Base-by-base conservation (phyloP, 495 filamentous ascomycete species). In the Xylaria longipes region DNA sequence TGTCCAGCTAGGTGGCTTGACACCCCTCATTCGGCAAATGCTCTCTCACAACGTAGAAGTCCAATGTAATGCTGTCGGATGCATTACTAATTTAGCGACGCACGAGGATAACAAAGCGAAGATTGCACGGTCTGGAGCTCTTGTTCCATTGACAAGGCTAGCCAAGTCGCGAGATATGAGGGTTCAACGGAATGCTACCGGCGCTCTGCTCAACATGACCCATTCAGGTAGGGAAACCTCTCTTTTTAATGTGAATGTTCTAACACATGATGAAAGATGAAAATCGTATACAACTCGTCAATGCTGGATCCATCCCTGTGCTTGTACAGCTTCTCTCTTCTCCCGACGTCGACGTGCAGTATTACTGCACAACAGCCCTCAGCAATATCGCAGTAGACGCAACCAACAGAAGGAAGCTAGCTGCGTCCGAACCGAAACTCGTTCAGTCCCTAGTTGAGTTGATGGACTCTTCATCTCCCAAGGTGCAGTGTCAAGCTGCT, bases 31-130 rank as follows among this genome's bases (percentile, higher is more conserved):
- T 83, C 91, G 93, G 60, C 97, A 98, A 82, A 99, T 99, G 96
- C 94, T 94, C 86, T 98, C 95, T 50, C 89, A 91, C n/a, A 99
- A 99, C 75, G 96, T 99, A 72, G 96, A 99, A 81, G 96, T 99
- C 41, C 96, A 98, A 81, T 99, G 96, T 87, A 99, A 99, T 79
- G 96, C 96, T 43, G 96, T 99, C 62, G 96, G 96, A 52, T 99
- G 96, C 83, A 98, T 99, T 76, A 99, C 96, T 5, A 99, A 99
- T 78, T 82, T 99, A 37, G 96, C 96, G 70, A 99, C 96, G 1
- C 96, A 99, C 77, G 96, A 99, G 82, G 96, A 98, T 67, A 99
- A 99, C 83, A 99, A 99, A 84, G 94, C 97, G 52, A 98, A 97
- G 82, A 99, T 99, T 76, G 97, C 96, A 73, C 90, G 93, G 57